These are phyloP conservation scores for Colletotrichum sublineola DNA, from an alignment of 2,329 filamentous ascomycete species.

Conservation along the genomic window DNA sequence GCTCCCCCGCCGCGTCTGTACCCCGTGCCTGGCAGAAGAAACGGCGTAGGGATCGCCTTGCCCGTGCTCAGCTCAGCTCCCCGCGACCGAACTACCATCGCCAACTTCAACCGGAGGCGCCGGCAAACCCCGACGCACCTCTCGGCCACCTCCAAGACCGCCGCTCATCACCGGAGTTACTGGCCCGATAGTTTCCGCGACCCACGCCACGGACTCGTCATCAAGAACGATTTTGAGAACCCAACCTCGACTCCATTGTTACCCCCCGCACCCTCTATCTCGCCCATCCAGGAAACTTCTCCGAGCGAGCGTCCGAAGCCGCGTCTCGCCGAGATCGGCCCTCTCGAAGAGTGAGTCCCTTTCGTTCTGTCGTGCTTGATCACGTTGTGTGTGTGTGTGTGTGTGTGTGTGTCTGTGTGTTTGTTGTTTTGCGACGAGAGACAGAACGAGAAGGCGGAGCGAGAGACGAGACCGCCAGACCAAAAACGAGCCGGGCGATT, in stretches of 20 bases:
- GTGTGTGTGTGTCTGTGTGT: no score
- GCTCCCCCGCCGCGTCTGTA: constrained; percentile 2
- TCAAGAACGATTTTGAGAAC: constrained; percentile 9
- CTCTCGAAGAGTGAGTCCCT: constrained; percentile 19
- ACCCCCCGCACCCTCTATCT: neutral
- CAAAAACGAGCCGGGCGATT: neutral
- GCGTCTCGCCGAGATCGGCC: neutral
- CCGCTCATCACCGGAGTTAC: constrained; percentile 25
- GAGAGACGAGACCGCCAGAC: neutral
- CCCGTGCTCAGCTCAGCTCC: neutral
- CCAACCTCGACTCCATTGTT: constrained; percentile 12
- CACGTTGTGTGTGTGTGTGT: neutral
- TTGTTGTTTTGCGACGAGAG: neutral
- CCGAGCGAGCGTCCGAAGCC: neutral
- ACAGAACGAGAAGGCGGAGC: neutral
- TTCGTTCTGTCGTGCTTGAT: neutral
- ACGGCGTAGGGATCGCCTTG: neutral
- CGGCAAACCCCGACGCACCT: constrained; percentile 5
- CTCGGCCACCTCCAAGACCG: constrained; percentile 16
- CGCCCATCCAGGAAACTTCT: neutral
- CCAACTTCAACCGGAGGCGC: constrained; percentile 23
- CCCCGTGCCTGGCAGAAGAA: constrained; percentile 3
- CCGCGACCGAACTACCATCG: constrained; percentile 4
- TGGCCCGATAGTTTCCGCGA: constrained; percentile 36
- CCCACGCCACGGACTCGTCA: constrained; percentile 27